Percentiles rank a stretch among this genome's conserved stretches.
These are phyloP conservation scores for Pythium volutum DNA, from an alignment of 352 stramenopile species.

Conservation along the genomic window DNA sequence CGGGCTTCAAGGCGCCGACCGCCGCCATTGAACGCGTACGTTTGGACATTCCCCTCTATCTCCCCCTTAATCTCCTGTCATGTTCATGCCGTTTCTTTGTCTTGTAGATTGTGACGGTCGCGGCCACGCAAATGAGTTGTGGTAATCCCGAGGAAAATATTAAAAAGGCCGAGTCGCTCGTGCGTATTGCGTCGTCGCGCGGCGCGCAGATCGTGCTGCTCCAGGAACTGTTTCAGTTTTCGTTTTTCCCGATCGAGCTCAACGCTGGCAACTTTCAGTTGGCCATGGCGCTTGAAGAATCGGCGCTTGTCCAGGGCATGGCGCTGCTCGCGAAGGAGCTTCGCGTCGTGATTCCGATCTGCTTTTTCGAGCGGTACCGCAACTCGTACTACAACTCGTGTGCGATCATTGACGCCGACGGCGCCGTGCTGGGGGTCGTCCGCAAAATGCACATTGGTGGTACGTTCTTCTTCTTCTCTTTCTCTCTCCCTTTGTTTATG, in stretches of 20 bases:
- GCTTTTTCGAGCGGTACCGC: constrained; percentile 89
- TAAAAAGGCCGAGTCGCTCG: constrained; percentile 87
- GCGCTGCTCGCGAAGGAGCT: constrained; percentile 88
- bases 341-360: constrained; percentile 89
- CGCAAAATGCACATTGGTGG: constrained; percentile 91
- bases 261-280: constrained; percentile 86
- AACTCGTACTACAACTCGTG: constrained; percentile 94
- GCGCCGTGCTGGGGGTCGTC: constrained; percentile 74
- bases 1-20: constrained; percentile 44
- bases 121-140: constrained; percentile 87
- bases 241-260: constrained; percentile 91
- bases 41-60: not conserved
- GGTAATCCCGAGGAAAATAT: constrained; percentile 88
- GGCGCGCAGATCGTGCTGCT: constrained; percentile 89
- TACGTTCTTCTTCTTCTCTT: constrained; percentile 17
- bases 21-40: constrained; percentile 55
- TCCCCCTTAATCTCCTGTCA: not conserved
- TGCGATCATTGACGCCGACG: constrained; percentile 90
- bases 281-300: constrained; percentile 82
- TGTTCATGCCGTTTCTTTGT: not conserved
- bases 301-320: constrained; percentile 84
- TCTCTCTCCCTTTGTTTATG: not conserved
- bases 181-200: constrained; percentile 85
- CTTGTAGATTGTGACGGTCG: constrained; percentile 74
- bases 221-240: constrained; percentile 90